Conservation (phyloP, 2,329 filamentous ascomycete species). For the Zopfia rhizophila region DNA sequence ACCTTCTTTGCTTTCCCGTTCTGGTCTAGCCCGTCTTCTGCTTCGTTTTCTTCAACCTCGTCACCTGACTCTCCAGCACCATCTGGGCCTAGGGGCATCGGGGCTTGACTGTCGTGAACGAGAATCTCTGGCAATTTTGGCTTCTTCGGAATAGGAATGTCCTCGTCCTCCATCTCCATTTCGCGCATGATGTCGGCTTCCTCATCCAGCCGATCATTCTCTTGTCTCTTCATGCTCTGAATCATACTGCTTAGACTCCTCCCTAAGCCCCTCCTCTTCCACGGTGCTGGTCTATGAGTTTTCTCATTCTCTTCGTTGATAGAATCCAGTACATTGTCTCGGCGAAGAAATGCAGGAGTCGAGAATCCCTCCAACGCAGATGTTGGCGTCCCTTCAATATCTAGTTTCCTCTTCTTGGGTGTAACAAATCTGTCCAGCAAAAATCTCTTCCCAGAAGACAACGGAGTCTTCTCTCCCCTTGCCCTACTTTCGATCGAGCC, state of each 20-base stretch:
- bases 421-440: slow-evolving; percentile 73
- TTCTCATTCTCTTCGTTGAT: slow-evolving; percentile 65
- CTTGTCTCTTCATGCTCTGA: slow-evolving; percentile 72
- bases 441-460: slow-evolving; percentile 68
- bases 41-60: slow-evolving; percentile 64
- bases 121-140: slow-evolving; percentile 44
- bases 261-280: slow-evolving; percentile 62
- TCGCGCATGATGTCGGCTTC: slow-evolving; percentile 80
- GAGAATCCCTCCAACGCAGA: slow-evolving; percentile 60
- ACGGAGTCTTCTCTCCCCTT: slow-evolving; percentile 57
- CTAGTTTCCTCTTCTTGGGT: slow-evolving; percentile 59
- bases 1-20: slow-evolving; percentile 69
- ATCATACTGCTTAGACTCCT: slow-evolving; percentile 80
- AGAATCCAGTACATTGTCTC: slow-evolving; percentile 61
- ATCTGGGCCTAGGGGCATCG: slow-evolving; percentile 59
- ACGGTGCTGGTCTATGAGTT: slow-evolving; percentile 50
- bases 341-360: slow-evolving; percentile 76
- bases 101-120: slow-evolving; percentile 56
- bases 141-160: slow-evolving; percentile 34
- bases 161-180: slow-evolving; percentile 64
- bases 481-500: slow-evolving; percentile 39
- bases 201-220: slow-evolving; percentile 67
- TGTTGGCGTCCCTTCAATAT: slow-evolving; percentile 50
- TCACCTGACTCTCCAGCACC: slow-evolving; percentile 66
- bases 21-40: slow-evolving; percentile 53